Evolutionary conservation across 2,329 filamentous ascomycete genomes (phyloP).

Genomic region (Hymenoscyphus linearis): DNA sequence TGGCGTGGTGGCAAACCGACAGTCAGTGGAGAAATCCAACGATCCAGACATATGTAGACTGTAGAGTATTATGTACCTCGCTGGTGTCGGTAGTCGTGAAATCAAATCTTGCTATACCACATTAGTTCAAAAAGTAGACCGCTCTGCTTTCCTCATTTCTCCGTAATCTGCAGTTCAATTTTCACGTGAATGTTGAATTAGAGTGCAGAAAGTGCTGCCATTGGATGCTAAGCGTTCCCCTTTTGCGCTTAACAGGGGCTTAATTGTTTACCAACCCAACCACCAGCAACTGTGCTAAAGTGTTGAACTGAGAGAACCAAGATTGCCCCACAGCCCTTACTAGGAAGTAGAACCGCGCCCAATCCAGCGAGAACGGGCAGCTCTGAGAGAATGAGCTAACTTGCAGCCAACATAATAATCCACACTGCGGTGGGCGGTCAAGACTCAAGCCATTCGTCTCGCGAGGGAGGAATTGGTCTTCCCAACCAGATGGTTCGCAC

Average conservation of each 20-base stretch:
- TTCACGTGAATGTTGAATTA: no score
- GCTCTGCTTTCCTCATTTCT: background rate
- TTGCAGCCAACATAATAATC: background rate
- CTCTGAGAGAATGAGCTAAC: no score
- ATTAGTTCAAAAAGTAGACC: background rate
- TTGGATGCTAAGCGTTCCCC: background rate
- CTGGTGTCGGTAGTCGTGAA: background rate
- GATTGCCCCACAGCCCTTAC: no score
- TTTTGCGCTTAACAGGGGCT: background rate
- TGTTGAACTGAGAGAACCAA: background rate
- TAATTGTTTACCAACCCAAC: background rate
- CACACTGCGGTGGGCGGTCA: background rate
- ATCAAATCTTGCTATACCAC: background rate
- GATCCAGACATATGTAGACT: background rate
- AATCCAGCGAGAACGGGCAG: no score
- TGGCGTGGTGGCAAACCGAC: background rate
- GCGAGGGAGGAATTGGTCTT: background rate
- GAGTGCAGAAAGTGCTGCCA: no score
- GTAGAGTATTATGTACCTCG: background rate
- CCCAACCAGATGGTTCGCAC: background rate
- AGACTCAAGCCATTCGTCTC: background rate
- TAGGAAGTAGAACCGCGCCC: no score
- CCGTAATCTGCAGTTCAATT: background rate
- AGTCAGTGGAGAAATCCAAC: background rate
- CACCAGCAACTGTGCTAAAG: background rate